Conservation (phyloP, 1,284 basidiomycete genomes). For the Macrocystidia cucumis region DNA sequence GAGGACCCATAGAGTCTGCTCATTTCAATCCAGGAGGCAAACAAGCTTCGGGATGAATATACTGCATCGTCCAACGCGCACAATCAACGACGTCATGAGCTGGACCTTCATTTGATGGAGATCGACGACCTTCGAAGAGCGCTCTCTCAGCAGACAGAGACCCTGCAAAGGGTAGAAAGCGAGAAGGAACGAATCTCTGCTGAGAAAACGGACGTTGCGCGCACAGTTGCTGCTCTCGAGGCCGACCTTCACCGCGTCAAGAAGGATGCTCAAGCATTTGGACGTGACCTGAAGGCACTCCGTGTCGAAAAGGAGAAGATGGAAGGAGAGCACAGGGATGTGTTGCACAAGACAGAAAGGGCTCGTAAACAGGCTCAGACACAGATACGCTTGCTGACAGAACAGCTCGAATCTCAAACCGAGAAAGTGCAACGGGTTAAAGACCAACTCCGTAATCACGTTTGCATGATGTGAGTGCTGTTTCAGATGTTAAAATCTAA, state of each 20-base stretch:
- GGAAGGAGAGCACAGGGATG: slow-evolving; percentile 45
- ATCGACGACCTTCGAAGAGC: slow-evolving; percentile 65
- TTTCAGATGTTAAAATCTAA: background rate
- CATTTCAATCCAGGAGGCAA: slow-evolving; percentile 35
- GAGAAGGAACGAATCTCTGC: slow-evolving; percentile 52
- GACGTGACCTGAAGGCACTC: slow-evolving; percentile 63
- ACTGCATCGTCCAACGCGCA: slow-evolving; percentile 57
- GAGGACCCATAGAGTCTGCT: background rate
- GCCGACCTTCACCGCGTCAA: slow-evolving; percentile 63
- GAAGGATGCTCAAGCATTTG: slow-evolving; percentile 66
- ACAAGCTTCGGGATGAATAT: slow-evolving; percentile 54
- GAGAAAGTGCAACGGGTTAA: slow-evolving; percentile 34
- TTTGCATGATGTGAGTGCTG: slow-evolving; percentile 51
- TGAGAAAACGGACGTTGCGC: slow-evolving; percentile 57
- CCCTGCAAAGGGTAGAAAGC: slow-evolving; percentile 51
- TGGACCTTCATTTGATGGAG: slow-evolving; percentile 62
- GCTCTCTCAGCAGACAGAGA: slow-evolving; percentile 53
- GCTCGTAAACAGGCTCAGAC: slow-evolving; percentile 57
- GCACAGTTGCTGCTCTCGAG: slow-evolving; percentile 56
- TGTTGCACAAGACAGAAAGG: slow-evolving; percentile 44
- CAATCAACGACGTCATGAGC: slow-evolving; percentile 61
- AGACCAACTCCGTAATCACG: slow-evolving; percentile 43
- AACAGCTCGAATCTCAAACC: slow-evolving; percentile 58
- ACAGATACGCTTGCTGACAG: slow-evolving; percentile 57
- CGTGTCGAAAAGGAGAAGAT: slow-evolving; percentile 58